phyloP scores from a whole-genome alignment of 2,329 filamentous ascomycete species.

The Penicillium sp. region DNA sequence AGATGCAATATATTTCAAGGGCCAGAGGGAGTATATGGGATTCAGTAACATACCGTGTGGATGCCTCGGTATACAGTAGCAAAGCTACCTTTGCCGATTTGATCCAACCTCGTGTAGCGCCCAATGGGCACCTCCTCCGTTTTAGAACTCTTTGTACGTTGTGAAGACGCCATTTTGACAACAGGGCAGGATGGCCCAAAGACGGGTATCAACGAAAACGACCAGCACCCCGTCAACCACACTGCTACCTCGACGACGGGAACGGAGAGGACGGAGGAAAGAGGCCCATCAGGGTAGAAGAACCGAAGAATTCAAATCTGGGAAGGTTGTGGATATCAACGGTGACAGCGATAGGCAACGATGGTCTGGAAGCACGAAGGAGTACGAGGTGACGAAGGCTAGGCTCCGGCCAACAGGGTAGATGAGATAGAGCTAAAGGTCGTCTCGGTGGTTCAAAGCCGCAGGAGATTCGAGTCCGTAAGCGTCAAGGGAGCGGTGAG shows the following conservation, averaged over 20 bases:
- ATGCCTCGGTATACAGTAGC: constrained; percentile 89
- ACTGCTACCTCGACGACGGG: constrained; percentile 43
- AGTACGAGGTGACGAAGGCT: neutral
- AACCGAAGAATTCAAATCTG: neutral
- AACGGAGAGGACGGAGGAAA: constrained; percentile 29
- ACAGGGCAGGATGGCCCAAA: constrained; percentile 25
- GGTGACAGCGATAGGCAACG: constrained; percentile 5
- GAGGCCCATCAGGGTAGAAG: constrained; percentile 42
- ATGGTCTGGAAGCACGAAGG: neutral
- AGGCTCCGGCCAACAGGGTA: neutral
- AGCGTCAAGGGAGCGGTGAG: constrained; percentile 27
- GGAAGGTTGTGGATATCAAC: constrained; percentile 1
- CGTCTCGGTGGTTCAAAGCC: neutral
- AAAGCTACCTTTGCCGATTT: constrained; percentile 98
- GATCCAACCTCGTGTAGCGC: constrained; percentile 79
- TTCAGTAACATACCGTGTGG: constrained; percentile 70
- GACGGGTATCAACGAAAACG: constrained; percentile 20
- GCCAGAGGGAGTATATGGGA: neutral
- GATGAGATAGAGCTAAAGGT: neutral
- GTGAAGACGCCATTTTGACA: constrained; percentile 50
- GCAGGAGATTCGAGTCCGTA: neutral
- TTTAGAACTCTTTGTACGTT: constrained; percentile 48
- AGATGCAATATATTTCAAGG: neutral
- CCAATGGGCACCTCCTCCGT: constrained; percentile 61
- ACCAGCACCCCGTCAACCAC: constrained; percentile 36